Base-by-base conservation (phyloP, 2,329 filamentous ascomycete genomes). In the Penicillium sp. region DNA sequence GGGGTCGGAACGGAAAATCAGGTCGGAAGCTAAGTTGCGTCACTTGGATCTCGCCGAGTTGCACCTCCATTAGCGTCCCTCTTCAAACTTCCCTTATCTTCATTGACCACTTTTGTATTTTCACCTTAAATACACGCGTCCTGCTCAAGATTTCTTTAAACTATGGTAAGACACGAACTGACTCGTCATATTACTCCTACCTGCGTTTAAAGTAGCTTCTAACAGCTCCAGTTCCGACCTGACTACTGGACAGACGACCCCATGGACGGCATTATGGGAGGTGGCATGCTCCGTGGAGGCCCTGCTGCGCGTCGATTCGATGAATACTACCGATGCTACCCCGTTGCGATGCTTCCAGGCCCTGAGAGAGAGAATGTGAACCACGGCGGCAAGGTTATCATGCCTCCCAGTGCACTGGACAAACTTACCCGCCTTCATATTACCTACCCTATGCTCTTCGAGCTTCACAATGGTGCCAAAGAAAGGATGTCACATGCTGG, bases 281-380 rank as follows among this genome's bases (percentile, higher is more conserved):
- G 78, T 14, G 78, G 79, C 57, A 81, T 85, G 75, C 71, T 84
- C 58, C 79, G 79, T 35, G 79, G 78, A 61, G 71, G 74, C 44
- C 78, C 75, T 50, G 75, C 73, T 68, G 81, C 77, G 66, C 90
- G 91, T 68, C 90, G 93, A 59, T 99, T 99, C 79, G 93, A 99
- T 76, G 95, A 99, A 77, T 98, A 96, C 80, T 98, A 97, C 78
- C 89, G 95, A 69, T 97, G 93, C 81, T 99, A 98, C 71, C 95
- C 95, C 44, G 85, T 97, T 68, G 87, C 89, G 68, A 98, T 99
- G 93, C 86, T 96, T 61, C 91, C 93, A 13, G 93, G 93, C 3
- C 86, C 91, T 37, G 93, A 97, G 69, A 86, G 95, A 64, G 89
- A 90, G 52, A 89, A 93, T 65, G 87, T 96, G 60, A 98, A 98